Evolutionary conservation across 2,329 filamentous ascomycete species (phyloP).

Genomic region (Colletotrichum incanum): DNA sequence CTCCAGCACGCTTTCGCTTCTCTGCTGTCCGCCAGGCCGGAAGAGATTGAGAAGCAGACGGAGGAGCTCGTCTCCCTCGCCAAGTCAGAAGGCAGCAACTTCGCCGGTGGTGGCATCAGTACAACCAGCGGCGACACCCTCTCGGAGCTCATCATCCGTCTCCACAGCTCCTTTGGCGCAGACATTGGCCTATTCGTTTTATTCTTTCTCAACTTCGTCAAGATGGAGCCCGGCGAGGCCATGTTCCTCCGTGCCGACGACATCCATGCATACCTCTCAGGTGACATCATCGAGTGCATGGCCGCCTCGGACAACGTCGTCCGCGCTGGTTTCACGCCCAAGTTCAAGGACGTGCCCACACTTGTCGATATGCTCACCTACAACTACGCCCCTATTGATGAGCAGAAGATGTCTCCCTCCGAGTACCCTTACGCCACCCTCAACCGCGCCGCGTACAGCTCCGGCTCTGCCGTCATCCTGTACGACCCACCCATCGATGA

Average conservation of each 20-base stretch:
- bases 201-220: slow-evolving; percentile 98
- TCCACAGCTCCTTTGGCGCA: slow-evolving; percentile 87
- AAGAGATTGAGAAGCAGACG: slow-evolving; percentile 72
- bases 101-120: slow-evolving; percentile 78
- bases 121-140: slow-evolving; percentile 79
- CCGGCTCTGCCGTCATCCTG: slow-evolving; percentile 78
- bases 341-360: slow-evolving; percentile 96
- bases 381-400: slow-evolving; percentile 91
- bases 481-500: slow-evolving; percentile 98
- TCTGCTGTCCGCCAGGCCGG: slow-evolving; percentile 83
- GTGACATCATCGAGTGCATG: slow-evolving; percentile 99
- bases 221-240: slow-evolving; percentile 88
- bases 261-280: slow-evolving; percentile 94
- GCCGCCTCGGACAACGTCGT: slow-evolving; percentile 99
- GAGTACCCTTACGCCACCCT: slow-evolving; percentile 90
- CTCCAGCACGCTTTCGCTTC: slow-evolving; percentile 82
- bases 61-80: slow-evolving; percentile 81
- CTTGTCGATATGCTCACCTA: slow-evolving; percentile 95
- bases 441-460: slow-evolving; percentile 86
- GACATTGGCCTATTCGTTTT: slow-evolving; percentile 96
- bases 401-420: slow-evolving; percentile 91
- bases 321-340: slow-evolving; percentile 95
- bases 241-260: slow-evolving; percentile 97
- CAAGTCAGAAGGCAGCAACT: slow-evolving; percentile 76
- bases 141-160: slow-evolving; percentile 81